These are phyloP conservation scores for Solanum etuberosum DNA, from an alignment of 257 asterid species.

Conservation along the genomic window DNA sequence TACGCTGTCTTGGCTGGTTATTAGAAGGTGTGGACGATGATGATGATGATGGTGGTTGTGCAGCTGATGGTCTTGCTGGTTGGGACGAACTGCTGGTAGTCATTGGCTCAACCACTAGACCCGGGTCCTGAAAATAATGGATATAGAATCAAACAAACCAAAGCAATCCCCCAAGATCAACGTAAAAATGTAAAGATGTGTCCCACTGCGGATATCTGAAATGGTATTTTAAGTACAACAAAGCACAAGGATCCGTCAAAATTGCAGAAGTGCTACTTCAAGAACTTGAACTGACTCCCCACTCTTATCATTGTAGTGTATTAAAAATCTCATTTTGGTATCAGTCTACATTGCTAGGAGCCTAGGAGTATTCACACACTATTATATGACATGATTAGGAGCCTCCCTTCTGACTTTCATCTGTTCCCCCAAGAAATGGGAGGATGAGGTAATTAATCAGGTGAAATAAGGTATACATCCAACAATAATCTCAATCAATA, in stretches of 20 bases:
- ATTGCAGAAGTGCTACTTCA: not conserved
- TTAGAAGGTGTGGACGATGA: slow-evolving; percentile 18
- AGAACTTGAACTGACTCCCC: not conserved
- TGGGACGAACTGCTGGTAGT: slow-evolving; percentile 44
- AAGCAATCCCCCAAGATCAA: not conserved
- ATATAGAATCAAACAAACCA: not conserved
- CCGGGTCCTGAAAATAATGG: slow-evolving; percentile 49
- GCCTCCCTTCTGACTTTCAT: not conserved
- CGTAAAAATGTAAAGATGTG: not conserved
- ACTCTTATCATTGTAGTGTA: not conserved
- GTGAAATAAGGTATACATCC: not conserved
- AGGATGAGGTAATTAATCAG: not conserved
- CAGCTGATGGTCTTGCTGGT: slow-evolving; percentile 43
- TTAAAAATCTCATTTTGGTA: not conserved
- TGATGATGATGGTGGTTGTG: slow-evolving; percentile 40
- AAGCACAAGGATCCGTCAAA: not conserved
- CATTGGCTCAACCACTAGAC: slow-evolving; percentile 78
- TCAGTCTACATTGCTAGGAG: not conserved
- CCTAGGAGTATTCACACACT: not conserved
- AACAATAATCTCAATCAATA: not conserved
- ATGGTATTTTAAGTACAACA: not conserved
- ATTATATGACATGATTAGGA: not conserved
- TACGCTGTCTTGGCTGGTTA: slow-evolving; percentile 38
- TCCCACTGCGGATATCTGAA: not conserved
- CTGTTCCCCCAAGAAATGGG: not conserved